Base-by-base conservation (phyloP, 1,284 basidiomycete species). In the Thelephora terrestris region DNA sequence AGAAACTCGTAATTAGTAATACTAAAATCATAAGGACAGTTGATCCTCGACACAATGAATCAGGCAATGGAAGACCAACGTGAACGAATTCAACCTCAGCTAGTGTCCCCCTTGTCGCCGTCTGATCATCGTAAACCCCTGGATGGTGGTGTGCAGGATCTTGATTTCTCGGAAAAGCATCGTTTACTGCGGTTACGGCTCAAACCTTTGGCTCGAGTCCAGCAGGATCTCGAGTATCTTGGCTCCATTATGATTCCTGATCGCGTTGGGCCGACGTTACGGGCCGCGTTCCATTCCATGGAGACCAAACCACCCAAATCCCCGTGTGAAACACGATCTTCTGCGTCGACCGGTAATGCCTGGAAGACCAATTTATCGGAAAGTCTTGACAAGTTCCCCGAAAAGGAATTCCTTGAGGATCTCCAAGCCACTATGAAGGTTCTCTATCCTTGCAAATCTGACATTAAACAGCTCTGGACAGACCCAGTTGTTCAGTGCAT, bases 401-500 rank as follows among this genome's bases (percentile, higher is more conserved):
- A n/a, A n/a, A n/a, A n/a, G 50, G 46, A 14, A 48, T 52, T 9
- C 17, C 16, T 23, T 7, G 63, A 66, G 50, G 71, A 71, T 59
- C 65, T 68, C 21, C 63, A 68, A 9, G 62, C 68, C 20, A n/a
- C n/a, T n/a, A n/a, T n/a, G n/a, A n/a, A n/a, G n/a, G n/a, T 78
- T 6, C 71, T 86, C 27, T 67, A 72, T 4, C 69, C 69, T 2
- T 81, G 75, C 59, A 69, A 69, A 38, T 74, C 78, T 5, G 81
- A 84, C 53, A 83, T 87, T 59, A 72, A 74, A 50, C 64, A 66
- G 16, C 66, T 87, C 3, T 87, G 84, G 84, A 68, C 71, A 38
- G 82, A 87, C 55, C 45, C 68, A 3, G 64, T 71, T 4, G 73
- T 86, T 2, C 71, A 70, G 47, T 71, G 78, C 50, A 69, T 81